These are phyloP conservation scores for Tolypocladium pustulatum DNA, from an alignment of 2,329 filamentous ascomycete genomes.

Conservation along the genomic window DNA sequence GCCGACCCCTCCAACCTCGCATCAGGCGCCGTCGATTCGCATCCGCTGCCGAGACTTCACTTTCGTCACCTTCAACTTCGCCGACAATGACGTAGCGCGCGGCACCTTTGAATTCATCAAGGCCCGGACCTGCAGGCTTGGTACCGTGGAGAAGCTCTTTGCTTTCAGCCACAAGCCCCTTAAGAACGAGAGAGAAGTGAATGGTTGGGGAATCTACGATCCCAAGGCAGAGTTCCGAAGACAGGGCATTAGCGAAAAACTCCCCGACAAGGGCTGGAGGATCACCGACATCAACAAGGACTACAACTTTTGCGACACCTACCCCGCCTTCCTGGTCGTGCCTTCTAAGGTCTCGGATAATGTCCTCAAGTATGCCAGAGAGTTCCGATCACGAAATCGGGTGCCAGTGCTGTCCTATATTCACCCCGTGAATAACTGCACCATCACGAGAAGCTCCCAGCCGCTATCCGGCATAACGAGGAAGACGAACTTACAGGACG, in stretches of 20 bases:
- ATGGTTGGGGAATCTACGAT: constrained; percentile 81
- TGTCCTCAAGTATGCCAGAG: constrained; percentile 83
- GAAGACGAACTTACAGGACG: constrained; percentile 90
- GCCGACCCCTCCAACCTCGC: constrained; percentile 58
- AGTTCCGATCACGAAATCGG: constrained; percentile 78
- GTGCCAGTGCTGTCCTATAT: constrained; percentile 88
- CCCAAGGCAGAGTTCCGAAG: constrained; percentile 75
- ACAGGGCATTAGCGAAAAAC: constrained; percentile 77
- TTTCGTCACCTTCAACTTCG: constrained; percentile 85
- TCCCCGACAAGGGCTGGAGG: constrained; percentile 72
- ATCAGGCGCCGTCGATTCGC: constrained; percentile 70
- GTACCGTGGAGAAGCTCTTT: constrained; percentile 78
- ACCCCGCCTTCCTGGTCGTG: constrained; percentile 75
- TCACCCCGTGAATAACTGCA: constrained; percentile 95
- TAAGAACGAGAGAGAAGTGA: constrained; percentile 59
- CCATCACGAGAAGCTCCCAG: constrained; percentile 90
- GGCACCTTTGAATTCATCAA: constrained; percentile 85
- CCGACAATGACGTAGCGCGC: constrained; percentile 60
- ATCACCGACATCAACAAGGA: constrained; percentile 83
- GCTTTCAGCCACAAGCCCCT: constrained; percentile 79
- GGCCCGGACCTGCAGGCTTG: constrained; percentile 67
- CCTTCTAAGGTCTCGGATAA: constrained; percentile 92
- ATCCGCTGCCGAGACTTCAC: constrained; percentile 88
- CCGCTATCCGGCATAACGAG: constrained; percentile 77
- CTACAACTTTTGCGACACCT: constrained; percentile 86